Percentiles rank a stretch among this genome's conserved stretches.
phyloP scores from a whole-genome alignment of 805 yeast species.

The Nakazawaea ernobii region DNA sequence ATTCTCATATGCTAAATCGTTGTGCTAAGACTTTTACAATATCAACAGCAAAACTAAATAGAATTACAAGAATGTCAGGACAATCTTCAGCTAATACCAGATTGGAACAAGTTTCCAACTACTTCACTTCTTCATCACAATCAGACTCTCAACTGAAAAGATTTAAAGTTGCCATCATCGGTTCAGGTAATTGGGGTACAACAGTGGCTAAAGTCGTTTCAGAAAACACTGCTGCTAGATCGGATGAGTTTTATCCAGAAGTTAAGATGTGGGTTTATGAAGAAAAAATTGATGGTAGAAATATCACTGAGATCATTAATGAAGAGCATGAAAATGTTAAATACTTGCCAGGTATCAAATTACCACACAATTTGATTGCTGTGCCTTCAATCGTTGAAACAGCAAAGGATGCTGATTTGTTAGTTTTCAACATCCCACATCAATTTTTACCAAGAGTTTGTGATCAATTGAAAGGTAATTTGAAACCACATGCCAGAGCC shows the following conservation, averaged over 20 bases:
- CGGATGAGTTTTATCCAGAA: conserved; percentile 60
- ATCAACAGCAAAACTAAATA: too few species aligned
- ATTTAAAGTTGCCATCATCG: conserved; percentile 69
- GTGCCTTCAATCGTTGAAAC: conserved; percentile 77
- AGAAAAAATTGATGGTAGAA: conserved; percentile 72
- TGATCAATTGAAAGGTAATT: conserved; percentile 69
- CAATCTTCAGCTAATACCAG: conserved; percentile 4
- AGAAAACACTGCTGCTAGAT: conserved; percentile 73
- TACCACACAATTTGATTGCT: conserved; percentile 85
- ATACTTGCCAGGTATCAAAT: conserved; percentile 81
- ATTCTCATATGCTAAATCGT: background rate
- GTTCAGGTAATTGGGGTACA: conserved; percentile 98
- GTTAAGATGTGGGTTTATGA: conserved; percentile 98
- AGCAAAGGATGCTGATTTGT: conserved; percentile 74
- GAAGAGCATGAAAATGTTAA: conserved; percentile 88
- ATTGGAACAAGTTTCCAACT: conserved; percentile 11
- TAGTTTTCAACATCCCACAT: conserved; percentile 95
- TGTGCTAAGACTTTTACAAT: too few species aligned
- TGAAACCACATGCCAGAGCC: conserved; percentile 70
- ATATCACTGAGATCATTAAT: conserved; percentile 88
- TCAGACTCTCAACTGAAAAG: background rate
- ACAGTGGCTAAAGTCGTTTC: conserved; percentile 94
- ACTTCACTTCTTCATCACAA: background rate
- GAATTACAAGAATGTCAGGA: conserved; percentile 5
- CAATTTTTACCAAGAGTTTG: conserved; percentile 83